A percentile compares a stretch with the other conserved stretches of the same genome.
These are phyloP conservation scores for Cubamyces sp. DNA, from an alignment of 768 basidiomycete species.

Conservation along the genomic window DNA sequence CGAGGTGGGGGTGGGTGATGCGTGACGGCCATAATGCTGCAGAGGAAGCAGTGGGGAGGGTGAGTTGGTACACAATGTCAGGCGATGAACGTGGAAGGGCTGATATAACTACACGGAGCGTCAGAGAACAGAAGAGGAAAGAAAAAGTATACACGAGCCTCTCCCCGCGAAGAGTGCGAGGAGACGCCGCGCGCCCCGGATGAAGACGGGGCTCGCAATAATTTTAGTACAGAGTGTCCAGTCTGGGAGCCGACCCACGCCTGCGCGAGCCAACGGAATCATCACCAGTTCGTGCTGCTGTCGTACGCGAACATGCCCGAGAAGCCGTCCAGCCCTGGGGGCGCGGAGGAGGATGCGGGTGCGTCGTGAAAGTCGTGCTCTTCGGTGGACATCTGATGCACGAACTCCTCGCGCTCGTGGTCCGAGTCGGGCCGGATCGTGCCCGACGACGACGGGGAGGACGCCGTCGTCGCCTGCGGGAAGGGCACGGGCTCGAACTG, in stretches of 20 bases:
- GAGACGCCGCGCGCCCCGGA: slow-evolving; percentile 13
- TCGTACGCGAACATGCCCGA: slow-evolving; percentile 43
- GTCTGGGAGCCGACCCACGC: slow-evolving; percentile 36
- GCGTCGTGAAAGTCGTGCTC: slow-evolving; percentile 37
- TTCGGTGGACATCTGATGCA: slow-evolving; percentile 13
- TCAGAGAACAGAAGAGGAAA: slow-evolving; percentile 3
- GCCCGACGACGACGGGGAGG: slow-evolving; percentile 19
- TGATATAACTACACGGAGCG: slow-evolving; percentile 24
- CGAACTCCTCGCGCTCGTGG: slow-evolving; percentile 30
- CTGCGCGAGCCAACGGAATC: slow-evolving; percentile 37
- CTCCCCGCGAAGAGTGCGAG: slow-evolving; percentile 11
- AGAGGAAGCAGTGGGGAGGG: slow-evolving; percentile 7
- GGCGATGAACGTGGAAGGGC: slow-evolving; percentile 5
- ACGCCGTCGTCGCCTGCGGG: slow-evolving; percentile 20
- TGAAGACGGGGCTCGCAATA: slow-evolving; percentile 15
- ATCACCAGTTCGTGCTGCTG: slow-evolving; percentile 40
- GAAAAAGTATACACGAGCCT: slow-evolving; percentile 7
- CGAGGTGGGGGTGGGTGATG: slow-evolving; percentile 19
- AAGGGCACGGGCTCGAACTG: slow-evolving; percentile 42
- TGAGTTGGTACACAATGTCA: slow-evolving; percentile 15
- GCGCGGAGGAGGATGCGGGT: slow-evolving; percentile 25
- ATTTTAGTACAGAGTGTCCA: slow-evolving; percentile 34
- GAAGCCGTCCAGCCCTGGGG: slow-evolving; percentile 38
- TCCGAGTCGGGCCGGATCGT: slow-evolving; percentile 20
- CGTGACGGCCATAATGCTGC: slow-evolving; percentile 17